Evolutionary conservation across 2,329 filamentous ascomycete species (phyloP), one percentile per base, ranked within the genome.

Genomic region (Ophiocordyceps sinensis): DNA sequence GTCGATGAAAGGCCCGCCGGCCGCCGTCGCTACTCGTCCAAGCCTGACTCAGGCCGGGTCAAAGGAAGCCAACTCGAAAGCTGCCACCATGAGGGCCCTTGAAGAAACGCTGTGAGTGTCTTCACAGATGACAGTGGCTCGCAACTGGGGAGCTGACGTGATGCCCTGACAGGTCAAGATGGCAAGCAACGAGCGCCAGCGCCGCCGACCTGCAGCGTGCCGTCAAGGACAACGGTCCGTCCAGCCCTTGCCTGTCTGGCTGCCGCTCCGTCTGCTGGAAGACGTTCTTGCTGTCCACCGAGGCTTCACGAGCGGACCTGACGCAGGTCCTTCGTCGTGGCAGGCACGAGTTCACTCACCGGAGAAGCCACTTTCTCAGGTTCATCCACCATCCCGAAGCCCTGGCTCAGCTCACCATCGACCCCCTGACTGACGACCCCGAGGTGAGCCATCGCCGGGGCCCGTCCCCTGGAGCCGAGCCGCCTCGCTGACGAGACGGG

Each of bases 221-320:
- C n/a, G 70, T 85, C 40, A 75, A 71, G 57, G 63, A 71, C 47
- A 71, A 77, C 51, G 72, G 73, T 15, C 59, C 71, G 14, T 59
- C 60, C 11, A 82, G 73, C 52, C 77, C 80, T 38, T 86, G 82
- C 56, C 64, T 78, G 41, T 68, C 77, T 37, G 86, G 85, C 13
- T 75, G 87, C 48, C 78, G 88, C 42, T 95, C 89, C 3, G 73
- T 93, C 31, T 94, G 83, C 61, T 96, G 89, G 89, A 95, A 94
- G 85, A 75, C 76, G 31, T 94, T 95, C 58, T 67, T 95, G 37
- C 68, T 94, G 28, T 89, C 87, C 55, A 77, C 81, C 47, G 72
- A 73, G 40, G 64, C 79, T 10, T 70, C 82, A 41, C 67, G 70
- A 28, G 65, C 71, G 34, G 71, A 73, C 64, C 94, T 88, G 87